These are phyloP conservation scores for Beauveria varroae DNA, from an alignment of 2,329 filamentous ascomycete species.

Conservation along the genomic window DNA sequence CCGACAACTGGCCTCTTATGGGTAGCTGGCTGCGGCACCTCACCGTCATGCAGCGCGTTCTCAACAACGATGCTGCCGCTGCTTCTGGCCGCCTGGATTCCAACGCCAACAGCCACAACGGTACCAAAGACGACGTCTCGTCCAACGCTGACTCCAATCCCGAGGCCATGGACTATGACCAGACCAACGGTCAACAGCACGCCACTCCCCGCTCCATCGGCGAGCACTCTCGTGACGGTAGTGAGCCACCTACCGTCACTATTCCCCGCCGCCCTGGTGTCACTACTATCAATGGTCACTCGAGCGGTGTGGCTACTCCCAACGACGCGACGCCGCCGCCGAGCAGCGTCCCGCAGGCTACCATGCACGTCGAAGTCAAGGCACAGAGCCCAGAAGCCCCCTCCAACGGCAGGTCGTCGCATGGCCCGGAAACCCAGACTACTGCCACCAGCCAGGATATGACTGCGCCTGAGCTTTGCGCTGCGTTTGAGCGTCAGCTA, in stretches of 20 bases:
- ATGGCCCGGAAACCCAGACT: slow-evolving; percentile 24
- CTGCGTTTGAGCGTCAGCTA: slow-evolving; percentile 52
- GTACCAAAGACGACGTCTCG: slow-evolving; percentile 46
- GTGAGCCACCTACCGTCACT: slow-evolving; percentile 40
- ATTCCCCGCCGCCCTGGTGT: slow-evolving; percentile 44
- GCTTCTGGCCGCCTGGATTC: slow-evolving; percentile 27
- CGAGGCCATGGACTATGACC: slow-evolving; percentile 53
- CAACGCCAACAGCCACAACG: slow-evolving; percentile 18
- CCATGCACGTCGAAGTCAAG: slow-evolving; percentile 27
- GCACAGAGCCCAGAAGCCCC: slow-evolving; percentile 24
- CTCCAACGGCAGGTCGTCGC: slow-evolving; percentile 24
- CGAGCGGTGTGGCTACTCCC: slow-evolving; percentile 30
- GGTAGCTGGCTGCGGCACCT: slow-evolving; percentile 53
- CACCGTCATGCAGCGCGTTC: slow-evolving; percentile 53
- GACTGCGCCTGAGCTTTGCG: slow-evolving; percentile 50
- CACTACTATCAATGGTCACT: slow-evolving; percentile 52
- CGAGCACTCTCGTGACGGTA: slow-evolving; percentile 38
- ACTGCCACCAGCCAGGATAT: slow-evolving; percentile 41
- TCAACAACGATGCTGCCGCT: slow-evolving; percentile 43
- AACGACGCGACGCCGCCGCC: slow-evolving; percentile 11
- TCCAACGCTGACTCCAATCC: slow-evolving; percentile 49
- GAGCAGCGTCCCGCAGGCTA: slow-evolving; percentile 14
- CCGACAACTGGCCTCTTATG: slow-evolving; percentile 53
- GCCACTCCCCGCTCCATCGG: slow-evolving; percentile 29
- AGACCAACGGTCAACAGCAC: slow-evolving; percentile 25